phyloP scores from a whole-genome alignment of 352 stramenopile genomes.

The Phytophthora niederhauseri region DNA sequence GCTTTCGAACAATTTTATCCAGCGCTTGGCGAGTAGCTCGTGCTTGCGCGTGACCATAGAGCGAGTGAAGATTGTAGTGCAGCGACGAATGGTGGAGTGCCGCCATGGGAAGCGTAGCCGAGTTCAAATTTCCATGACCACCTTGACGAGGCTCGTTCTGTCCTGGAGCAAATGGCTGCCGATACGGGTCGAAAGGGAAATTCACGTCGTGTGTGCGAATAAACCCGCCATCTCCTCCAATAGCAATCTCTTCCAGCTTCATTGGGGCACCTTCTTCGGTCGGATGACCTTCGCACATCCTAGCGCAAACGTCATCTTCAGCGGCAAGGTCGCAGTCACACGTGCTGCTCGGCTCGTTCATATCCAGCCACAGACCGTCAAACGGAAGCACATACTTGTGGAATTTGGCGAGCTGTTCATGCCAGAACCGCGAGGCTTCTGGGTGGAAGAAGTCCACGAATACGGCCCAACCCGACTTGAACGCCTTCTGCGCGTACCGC shows the following conservation, averaged over 20 bases:
- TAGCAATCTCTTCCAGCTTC: constrained; percentile 23
- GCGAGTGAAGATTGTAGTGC: constrained; percentile 89
- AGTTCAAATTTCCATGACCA: constrained; percentile 76
- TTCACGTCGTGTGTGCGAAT: constrained; percentile 71
- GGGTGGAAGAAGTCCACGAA: constrained; percentile 91
- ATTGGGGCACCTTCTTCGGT: background rate
- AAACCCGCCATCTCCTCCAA: constrained; percentile 40
- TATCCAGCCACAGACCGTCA: constrained; percentile 88
- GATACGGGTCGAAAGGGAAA: constrained; percentile 85
- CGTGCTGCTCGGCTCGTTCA: constrained; percentile 77
- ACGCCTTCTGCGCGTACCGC: constrained; percentile 65
- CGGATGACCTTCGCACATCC: constrained; percentile 19
- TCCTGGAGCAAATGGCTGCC: constrained; percentile 74
- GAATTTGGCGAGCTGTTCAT: constrained; percentile 64
- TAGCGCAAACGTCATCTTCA: constrained; percentile 44
- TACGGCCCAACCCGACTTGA: constrained; percentile 64
- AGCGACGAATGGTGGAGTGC: constrained; percentile 67
- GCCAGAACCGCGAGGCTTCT: constrained; percentile 69
- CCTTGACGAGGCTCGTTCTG: constrained; percentile 45
- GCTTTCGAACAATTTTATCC: constrained; percentile 53
- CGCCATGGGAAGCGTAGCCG: constrained; percentile 78
- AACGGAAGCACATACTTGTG: constrained; percentile 66
- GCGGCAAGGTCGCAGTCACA: constrained; percentile 58
- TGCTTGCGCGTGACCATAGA: constrained; percentile 79
- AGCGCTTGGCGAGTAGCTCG: constrained; percentile 57